Evolutionary conservation across 192 early-diverging fungal genomes (phyloP), one percentile per base, ranked within the genome.

Genomic region (Backusella sp.): DNA sequence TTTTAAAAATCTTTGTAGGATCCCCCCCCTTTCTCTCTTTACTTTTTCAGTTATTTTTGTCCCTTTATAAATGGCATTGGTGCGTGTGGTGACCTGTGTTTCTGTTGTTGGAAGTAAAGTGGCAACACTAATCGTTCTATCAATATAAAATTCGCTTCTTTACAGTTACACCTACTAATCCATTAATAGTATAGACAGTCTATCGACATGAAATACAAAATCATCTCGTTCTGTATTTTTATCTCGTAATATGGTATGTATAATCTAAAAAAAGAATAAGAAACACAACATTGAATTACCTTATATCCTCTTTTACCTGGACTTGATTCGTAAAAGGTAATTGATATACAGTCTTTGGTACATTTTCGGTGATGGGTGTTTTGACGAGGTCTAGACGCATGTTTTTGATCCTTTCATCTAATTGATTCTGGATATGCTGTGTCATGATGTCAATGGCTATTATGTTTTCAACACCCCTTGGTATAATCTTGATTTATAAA

Each of bases 181-280:
- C 49, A 96, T 92, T 44, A 96, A 89, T 73, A 97, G 81, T 17
- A 92, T 88, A 26, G 93, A 93, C 26, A 98, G 84, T 21, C 97
- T 90, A 77, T 98, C 96, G 12, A 95, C 88, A 80, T 95, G 95
- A 76, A 96, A 98, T 53, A 96, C 90, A 84, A 98, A 96, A 77
- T 98, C 94, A 71, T 91, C 88, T 66, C 94, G 88, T 21, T 84
- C 83, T 0, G 93, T 94, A 17, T 77, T 80, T 52, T 84, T 76
- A 78, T 96, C 91, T 35, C 94, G 88, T 14, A 97, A 87, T 36
- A 94, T 94, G 21, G 96, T 97, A 68, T 94, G 94, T 72, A 96
- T 87, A 8, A 91, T 92, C 86, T 89, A 72, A 28, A 8, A 21
- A 23, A 69, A 56, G 23, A 59, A 23, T 17, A 0, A 30, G 8